phyloP scores from a whole-genome alignment of 1,284 basidiomycete species.

The Fomitopsis betulina region DNA sequence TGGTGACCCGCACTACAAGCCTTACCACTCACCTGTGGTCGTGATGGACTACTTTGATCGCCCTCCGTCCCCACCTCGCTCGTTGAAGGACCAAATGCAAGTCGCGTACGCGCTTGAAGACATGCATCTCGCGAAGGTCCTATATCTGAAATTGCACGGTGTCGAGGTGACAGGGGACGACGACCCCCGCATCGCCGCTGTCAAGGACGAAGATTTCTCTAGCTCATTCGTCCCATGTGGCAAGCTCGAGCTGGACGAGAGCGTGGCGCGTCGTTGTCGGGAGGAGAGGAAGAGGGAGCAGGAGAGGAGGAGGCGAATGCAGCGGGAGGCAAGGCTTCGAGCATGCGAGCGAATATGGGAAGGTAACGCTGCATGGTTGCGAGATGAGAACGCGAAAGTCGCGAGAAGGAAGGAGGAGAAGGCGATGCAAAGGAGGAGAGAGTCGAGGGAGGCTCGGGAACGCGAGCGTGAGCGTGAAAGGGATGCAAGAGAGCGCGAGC shows the following conservation, averaged over 20 bases:
- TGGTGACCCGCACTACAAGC: slow-evolving; percentile 6
- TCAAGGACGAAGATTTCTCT: slow-evolving; percentile 64
- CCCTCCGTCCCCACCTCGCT: slow-evolving; percentile 42
- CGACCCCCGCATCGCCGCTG: slow-evolving; percentile 58
- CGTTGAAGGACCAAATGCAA: slow-evolving; percentile 60
- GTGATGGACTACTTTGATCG: slow-evolving; percentile 34
- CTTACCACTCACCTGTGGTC: slow-evolving; percentile 4
- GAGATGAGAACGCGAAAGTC: slow-evolving; percentile 37
- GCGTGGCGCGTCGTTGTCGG: slow-evolving; percentile 30
- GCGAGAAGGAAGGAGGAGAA: slow-evolving; percentile 34
- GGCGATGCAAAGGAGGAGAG: slow-evolving; percentile 23
- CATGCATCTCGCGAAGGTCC: slow-evolving; percentile 58
- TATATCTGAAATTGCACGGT: slow-evolving; percentile 56
- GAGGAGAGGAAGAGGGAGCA: slow-evolving; percentile 28
- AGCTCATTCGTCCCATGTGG: slow-evolving; percentile 54
- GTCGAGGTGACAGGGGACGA: slow-evolving; percentile 52
- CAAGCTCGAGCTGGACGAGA: slow-evolving; percentile 44
- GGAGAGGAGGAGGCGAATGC: slow-evolving; percentile 33
- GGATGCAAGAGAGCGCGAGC: slow-evolving; percentile 27
- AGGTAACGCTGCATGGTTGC: slow-evolving; percentile 37
- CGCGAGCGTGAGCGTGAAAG: slow-evolving; percentile 26
- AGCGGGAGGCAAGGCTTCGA: slow-evolving; percentile 38
- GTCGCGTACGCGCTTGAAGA: slow-evolving; percentile 61
- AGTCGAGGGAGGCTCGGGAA: slow-evolving; percentile 27
- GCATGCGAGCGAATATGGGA: slow-evolving; percentile 51